Percentiles rank a stretch among this genome's conserved stretches.
These are phyloP conservation scores for Moelleriella libera DNA, from an alignment of 2,329 filamentous ascomycete genomes.

Conservation along the genomic window DNA sequence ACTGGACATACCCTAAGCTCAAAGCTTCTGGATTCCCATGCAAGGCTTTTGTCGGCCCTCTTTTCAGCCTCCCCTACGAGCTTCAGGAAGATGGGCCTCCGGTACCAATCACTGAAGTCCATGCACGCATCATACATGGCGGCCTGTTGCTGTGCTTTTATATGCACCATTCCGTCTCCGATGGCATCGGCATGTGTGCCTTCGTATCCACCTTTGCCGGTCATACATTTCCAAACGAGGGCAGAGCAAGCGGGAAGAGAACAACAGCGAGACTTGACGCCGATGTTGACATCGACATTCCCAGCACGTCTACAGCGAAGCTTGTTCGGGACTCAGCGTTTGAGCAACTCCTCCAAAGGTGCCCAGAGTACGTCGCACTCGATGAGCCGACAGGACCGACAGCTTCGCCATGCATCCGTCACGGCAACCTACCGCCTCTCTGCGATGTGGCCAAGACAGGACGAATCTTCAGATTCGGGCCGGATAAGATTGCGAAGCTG, in stretches of 20 bases:
- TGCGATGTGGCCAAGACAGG: constrained; percentile 15
- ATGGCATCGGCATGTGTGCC: constrained; percentile 23
- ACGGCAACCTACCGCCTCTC: constrained; percentile 13
- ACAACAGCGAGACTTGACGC: neutral
- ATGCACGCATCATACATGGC: constrained; percentile 18
- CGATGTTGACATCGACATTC: constrained; percentile 4
- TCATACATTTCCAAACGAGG: constrained; percentile 6
- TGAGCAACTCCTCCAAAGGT: constrained; percentile 13
- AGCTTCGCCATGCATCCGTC: constrained; percentile 11
- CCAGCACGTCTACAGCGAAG: constrained; percentile 9
- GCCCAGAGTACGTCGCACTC: constrained; percentile 23
- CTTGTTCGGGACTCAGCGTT: constrained; percentile 9
- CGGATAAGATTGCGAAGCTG: constrained; percentile 17
- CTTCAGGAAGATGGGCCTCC: constrained; percentile 6
- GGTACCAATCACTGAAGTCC: constrained; percentile 23
- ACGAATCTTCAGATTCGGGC: constrained; percentile 25
- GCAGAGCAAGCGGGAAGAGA: neutral
- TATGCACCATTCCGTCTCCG: constrained; percentile 26
- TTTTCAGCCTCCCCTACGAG: constrained; percentile 7
- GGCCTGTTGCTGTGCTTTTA: constrained; percentile 25
- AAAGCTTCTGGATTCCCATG: constrained; percentile 14
- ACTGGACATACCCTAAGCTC: constrained; percentile 13
- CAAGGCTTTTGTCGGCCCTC: constrained; percentile 13
- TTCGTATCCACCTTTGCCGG: constrained; percentile 24
- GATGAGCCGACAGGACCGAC: constrained; percentile 20